Evolutionary conservation across 331 rosid species (phyloP), one percentile per base, ranked within the genome.

Genomic region (Rosa hybrid): DNA sequence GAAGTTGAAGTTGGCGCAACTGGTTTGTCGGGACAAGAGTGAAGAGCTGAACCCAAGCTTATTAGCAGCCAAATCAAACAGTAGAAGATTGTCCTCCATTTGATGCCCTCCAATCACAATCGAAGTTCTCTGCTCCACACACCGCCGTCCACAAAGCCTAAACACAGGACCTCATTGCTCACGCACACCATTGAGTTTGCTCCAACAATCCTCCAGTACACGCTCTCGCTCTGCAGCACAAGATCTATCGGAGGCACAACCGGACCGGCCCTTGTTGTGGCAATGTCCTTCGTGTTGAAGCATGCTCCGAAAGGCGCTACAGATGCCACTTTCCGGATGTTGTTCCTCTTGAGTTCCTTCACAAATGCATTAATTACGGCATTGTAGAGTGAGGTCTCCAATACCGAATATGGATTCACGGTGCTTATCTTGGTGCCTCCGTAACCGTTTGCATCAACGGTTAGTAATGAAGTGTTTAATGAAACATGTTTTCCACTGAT

Each of bases 361-460:
- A 83, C 81, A 68, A 84, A 85, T 0, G 87, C 90, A 44, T 82
- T 67, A 8, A 70, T 21, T 0, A 90, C 71, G 0, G 90, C 85
- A 4, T 85, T 80, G 76, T 86, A 92, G 30, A 92, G 83, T 23
- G 92, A 63, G 3, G 81, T 86, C 72, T 86, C 89, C 85, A 92
- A n/a, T 0, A 81, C 30, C 3, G 89, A 85, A 83, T 89, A 92
- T 0, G 90, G 91, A 68, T 82, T 81, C 21, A 84, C 89, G n/a
- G 91, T 90, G 65, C 94, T 92, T 4, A 91, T 77, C 74, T 80
- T 88, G 1, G 88, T 88, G 70, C 97, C 94, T 0, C 92, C 94
- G 18, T 80, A 0, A 0, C 88, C 88, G 8, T 78, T 68, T 1
- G 9, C 25, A 53, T 90, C 81, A 69, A 90, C 79, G 8, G 77